These are phyloP conservation scores for Santalum album DNA, from an alignment of 164 flowering plant species.

Conservation along the genomic window DNA sequence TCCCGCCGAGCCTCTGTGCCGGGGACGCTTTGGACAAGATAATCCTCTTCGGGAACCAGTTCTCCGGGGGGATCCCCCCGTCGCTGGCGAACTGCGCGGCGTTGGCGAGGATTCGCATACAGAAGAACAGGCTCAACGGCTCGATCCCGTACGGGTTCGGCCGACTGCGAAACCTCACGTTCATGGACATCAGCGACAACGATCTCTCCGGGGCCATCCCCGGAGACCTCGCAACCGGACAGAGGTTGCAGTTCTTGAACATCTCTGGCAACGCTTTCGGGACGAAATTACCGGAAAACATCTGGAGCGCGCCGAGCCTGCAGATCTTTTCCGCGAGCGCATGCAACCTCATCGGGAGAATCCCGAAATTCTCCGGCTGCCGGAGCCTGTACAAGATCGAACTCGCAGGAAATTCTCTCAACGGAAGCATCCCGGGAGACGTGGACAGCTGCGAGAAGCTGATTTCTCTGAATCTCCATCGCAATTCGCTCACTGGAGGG, in stretches of 20 bases:
- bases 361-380: conserved; percentile 77
- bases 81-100: conserved; percentile 56
- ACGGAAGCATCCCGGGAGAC: conserved; percentile 70
- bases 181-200: conserved; percentile 66
- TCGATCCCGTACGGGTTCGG: conserved; percentile 68
- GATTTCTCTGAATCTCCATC: conserved; percentile 37
- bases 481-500: conserved; percentile 55
- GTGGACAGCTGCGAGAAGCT: conserved; percentile 78
- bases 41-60: conserved; percentile 66
- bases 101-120: conserved; percentile 45
- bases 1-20: conserved; percentile 62
- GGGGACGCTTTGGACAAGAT: conserved; percentile 51
- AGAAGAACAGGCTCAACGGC: conserved; percentile 58
- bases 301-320: conserved; percentile 63
- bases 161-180: conserved; percentile 41
- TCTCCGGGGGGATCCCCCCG: conserved; percentile 36
- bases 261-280: conserved; percentile 48
- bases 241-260: conserved; percentile 40
- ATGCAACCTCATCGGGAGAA: conserved; percentile 33
- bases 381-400: conserved; percentile 59
- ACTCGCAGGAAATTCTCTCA: conserved; percentile 49
- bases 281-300: conserved; percentile 36
- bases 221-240: conserved; percentile 43
- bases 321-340: conserved; percentile 63
- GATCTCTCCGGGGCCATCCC: conserved; percentile 63